phyloP scores from a whole-genome alignment of 495 filamentous ascomycete genomes.

The Pseudoneurospora amorphoporcata region DNA sequence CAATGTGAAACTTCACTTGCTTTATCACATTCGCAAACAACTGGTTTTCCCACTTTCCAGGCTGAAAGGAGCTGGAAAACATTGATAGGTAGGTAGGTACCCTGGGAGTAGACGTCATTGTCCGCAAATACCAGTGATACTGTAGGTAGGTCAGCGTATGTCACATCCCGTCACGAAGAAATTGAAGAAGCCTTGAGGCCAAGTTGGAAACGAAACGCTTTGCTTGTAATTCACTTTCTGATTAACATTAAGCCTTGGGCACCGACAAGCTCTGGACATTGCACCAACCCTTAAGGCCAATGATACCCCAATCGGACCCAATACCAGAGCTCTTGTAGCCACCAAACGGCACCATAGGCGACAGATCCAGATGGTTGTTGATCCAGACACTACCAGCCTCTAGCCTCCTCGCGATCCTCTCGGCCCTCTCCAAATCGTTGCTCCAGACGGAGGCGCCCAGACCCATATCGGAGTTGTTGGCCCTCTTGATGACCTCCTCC shows the following conservation, averaged over 20 bases:
- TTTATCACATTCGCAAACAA: no score
- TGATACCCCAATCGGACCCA: slow-evolving; percentile 42
- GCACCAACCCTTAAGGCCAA: slow-evolving; percentile 40
- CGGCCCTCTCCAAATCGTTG: slow-evolving; percentile 39
- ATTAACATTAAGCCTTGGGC: slow-evolving; percentile 2
- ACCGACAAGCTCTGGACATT: slow-evolving; percentile 31
- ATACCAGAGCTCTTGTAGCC: slow-evolving; percentile 49
- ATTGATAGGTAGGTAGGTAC: no score
- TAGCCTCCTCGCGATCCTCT: slow-evolving; percentile 39
- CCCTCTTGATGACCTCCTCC: slow-evolving; percentile 45
- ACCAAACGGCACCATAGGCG: slow-evolving; percentile 39
- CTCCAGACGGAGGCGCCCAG: slow-evolving; percentile 50
- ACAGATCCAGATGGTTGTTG: slow-evolving; percentile 33
- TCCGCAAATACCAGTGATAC: no score
- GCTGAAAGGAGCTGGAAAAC: no score
- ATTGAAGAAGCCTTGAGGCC: no score
- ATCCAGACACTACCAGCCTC: slow-evolving; percentile 50
- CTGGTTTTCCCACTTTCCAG: no score
- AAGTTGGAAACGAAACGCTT: neutral
- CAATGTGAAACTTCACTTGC: no score
- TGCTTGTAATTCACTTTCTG: neutral
- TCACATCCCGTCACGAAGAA: no score
- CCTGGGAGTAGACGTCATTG: no score
- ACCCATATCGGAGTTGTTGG: slow-evolving; percentile 46
- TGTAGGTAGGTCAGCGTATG: no score